phyloP scores from a whole-genome alignment of 2,329 filamentous ascomycete species.

The Aureobasidium sp. region DNA sequence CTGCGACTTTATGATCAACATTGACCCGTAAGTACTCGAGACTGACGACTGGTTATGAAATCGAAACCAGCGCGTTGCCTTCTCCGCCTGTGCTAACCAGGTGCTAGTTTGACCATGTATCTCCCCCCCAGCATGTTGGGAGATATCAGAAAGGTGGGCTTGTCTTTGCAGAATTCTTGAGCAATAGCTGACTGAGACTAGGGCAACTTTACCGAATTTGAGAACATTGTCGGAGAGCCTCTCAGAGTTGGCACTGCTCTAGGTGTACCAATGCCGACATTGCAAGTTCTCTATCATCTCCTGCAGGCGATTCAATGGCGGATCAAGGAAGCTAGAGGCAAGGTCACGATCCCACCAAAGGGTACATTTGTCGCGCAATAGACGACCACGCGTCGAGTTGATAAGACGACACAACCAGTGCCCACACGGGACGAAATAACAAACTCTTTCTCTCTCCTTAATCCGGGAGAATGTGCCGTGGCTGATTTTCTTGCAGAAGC shows the following conservation, averaged over 20 bases:
- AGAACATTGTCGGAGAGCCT: slow-evolving; percentile 53
- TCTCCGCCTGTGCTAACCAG: too few species aligned
- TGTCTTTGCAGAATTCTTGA: neutral
- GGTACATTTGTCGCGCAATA: slow-evolving; percentile 17
- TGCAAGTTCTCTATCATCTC: slow-evolving; percentile 44
- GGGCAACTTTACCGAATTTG: slow-evolving; percentile 51
- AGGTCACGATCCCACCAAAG: slow-evolving; percentile 14
- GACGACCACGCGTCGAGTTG: neutral
- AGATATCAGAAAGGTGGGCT: slow-evolving; percentile 40
- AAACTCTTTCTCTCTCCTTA: neutral
- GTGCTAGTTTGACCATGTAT: slow-evolving; percentile 33
- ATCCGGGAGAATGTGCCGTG: neutral
- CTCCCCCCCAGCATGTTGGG: slow-evolving; percentile 50
- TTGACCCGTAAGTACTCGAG: slow-evolving; percentile 34
- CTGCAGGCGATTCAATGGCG: slow-evolving; percentile 42
- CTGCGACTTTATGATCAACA: slow-evolving; percentile 40
- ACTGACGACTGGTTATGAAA: too few species aligned
- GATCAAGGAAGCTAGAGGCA: slow-evolving; percentile 13
- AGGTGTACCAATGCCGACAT: slow-evolving; percentile 45
- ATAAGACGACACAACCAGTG: neutral
- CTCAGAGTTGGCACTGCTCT: slow-evolving; percentile 43
- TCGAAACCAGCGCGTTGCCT: too few species aligned
- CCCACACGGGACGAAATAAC: neutral
- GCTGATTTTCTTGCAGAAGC: neutral
- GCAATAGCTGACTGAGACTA: neutral